These are phyloP conservation scores for Bauhinia variegata DNA, from an alignment of 306 rosid species.

Conservation along the genomic window DNA sequence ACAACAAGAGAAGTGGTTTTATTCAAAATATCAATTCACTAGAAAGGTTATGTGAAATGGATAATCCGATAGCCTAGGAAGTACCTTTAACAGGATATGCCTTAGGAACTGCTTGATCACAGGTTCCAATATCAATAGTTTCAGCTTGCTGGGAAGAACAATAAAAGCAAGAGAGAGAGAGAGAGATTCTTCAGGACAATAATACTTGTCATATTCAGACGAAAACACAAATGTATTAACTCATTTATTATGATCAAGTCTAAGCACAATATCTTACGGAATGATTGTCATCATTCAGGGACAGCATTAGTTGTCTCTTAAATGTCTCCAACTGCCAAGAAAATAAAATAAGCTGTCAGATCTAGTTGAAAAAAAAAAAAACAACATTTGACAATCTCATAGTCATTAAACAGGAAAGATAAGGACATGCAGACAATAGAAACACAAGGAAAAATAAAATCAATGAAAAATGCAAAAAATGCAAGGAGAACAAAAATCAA, in stretches of 20 bases:
- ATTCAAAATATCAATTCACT: not conserved
- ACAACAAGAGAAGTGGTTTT: constrained; percentile 1
- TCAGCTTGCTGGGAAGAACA: constrained; percentile 63
- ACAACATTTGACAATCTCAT: constrained; percentile 14
- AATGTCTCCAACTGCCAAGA: constrained; percentile 81
- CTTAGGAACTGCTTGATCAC: constrained; percentile 87
- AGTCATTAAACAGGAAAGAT: too few species aligned
- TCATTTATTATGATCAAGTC: constrained; percentile 12
- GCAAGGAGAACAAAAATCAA: not conserved
- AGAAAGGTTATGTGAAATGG: constrained; percentile 21
- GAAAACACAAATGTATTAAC: constrained; percentile 25
- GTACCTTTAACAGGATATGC: constrained; percentile 86
- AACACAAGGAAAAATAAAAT: too few species aligned
- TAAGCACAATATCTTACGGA: constrained; percentile 61
- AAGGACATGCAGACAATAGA: too few species aligned
- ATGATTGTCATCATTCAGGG: constrained; percentile 74
- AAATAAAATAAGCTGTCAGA: constrained; percentile 3
- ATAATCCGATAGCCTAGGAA: constrained; percentile 25
- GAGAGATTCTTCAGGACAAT: constrained; percentile 15
- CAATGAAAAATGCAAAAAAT: too few species aligned
- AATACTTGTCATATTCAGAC: constrained; percentile 14
- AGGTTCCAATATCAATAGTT: constrained; percentile 91
- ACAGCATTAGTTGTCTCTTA: constrained; percentile 91
- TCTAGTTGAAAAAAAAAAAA: too few species aligned
- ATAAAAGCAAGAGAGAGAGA: not conserved